These are phyloP conservation scores for Crithidia sp. DNA, from an alignment of 208 protist species.

Conservation along the genomic window DNA sequence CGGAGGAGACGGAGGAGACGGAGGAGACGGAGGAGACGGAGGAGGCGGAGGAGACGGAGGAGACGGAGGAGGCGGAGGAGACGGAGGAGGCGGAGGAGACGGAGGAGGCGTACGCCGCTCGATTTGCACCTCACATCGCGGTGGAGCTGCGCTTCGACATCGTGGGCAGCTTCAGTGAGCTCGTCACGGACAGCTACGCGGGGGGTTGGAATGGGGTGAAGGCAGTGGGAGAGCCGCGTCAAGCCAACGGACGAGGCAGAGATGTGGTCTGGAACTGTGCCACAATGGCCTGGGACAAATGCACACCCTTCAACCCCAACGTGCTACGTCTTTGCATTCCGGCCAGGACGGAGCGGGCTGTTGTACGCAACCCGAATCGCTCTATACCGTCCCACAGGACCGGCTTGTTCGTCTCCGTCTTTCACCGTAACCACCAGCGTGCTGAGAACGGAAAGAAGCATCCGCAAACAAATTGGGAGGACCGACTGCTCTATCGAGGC, in stretches of 20 bases:
- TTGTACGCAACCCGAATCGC: not conserved
- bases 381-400: too few relatives aligned
- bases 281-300: not conserved
- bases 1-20: too few relatives aligned
- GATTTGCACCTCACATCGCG: not conserved
- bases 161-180: not conserved
- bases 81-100: not conserved
- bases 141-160: slow-evolving; percentile 10
- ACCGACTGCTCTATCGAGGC: not conserved
- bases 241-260: not conserved
- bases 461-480: not conserved
- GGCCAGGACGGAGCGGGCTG: not conserved
- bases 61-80: not conserved
- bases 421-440: not conserved
- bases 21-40: too few relatives aligned
- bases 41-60: not conserved
- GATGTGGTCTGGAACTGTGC: too few relatives aligned
- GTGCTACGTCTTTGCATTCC: not conserved
- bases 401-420: not conserved
- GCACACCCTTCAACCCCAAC: not conserved
- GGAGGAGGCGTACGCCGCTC: not conserved
- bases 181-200: not conserved
- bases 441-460: not conserved
- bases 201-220: not conserved
- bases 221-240: not conserved